A percentile compares a stretch with the other conserved stretches of the same genome.
These are phyloP conservation scores for Sporisorium sorghi DNA, from an alignment of 1,284 basidiomycete species.

Conservation along the genomic window DNA sequence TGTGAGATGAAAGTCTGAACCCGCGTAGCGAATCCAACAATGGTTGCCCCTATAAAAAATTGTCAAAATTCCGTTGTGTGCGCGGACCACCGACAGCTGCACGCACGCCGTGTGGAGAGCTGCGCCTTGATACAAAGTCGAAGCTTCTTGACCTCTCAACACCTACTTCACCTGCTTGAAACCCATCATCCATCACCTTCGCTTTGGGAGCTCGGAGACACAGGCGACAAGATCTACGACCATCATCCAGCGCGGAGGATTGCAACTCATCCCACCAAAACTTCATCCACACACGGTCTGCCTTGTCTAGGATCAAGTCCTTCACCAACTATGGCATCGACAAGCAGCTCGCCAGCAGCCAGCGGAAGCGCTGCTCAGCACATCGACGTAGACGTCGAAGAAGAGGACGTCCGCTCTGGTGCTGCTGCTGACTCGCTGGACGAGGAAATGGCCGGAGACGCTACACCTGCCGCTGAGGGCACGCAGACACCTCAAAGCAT, in stretches of 20 bases:
- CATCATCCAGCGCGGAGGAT: neutral
- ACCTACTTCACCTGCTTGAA: neutral
- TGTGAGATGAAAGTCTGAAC: too few species aligned
- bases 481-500: slow-evolving; percentile 29
- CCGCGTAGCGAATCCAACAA: too few species aligned
- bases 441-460: slow-evolving; percentile 23
- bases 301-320: neutral
- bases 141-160: slow-evolving; percentile 1
- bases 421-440: slow-evolving; percentile 2
- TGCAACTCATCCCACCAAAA: neutral
- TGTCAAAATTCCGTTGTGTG: too few species aligned
- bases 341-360: slow-evolving; percentile 15
- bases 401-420: slow-evolving; percentile 11
- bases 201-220: neutral
- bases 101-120: slow-evolving; percentile 10
- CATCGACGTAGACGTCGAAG: slow-evolving; percentile 21
- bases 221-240: neutral
- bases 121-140: neutral
- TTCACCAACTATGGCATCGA: slow-evolving; percentile 22
- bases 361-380: slow-evolving; percentile 14
- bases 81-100: slow-evolving; percentile 11
- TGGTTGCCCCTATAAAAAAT: too few species aligned
- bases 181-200: neutral
- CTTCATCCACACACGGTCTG: neutral
- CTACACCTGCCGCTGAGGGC: slow-evolving; percentile 17